Evolutionary conservation across 208 protist genomes (phyloP).

Genomic region (Acanthamoeba castellanii): DNA sequence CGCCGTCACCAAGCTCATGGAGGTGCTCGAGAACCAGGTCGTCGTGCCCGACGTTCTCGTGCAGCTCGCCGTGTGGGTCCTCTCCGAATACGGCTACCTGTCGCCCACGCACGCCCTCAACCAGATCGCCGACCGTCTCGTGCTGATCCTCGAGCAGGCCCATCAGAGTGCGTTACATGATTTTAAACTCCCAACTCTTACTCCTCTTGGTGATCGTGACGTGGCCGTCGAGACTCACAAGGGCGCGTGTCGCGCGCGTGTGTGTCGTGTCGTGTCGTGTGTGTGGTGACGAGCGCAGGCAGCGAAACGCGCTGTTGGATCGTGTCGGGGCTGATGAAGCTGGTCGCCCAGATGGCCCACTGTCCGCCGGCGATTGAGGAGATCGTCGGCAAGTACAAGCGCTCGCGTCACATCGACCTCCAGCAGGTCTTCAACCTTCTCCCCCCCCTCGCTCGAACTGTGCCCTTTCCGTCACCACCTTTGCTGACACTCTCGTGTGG

Average conservation of each 20-base stretch:
- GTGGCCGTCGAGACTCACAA: not conserved
- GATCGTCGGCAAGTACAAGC: constrained; percentile 50
- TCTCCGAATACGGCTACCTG: constrained; percentile 96
- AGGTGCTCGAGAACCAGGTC: constrained; percentile 86
- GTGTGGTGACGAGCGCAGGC: not conserved
- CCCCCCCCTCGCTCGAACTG: not conserved
- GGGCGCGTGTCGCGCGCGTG: not conserved
- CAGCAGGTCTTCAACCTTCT: not conserved
- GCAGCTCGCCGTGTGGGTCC: constrained; percentile 93
- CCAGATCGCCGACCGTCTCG: constrained; percentile 57
- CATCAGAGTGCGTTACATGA: not conserved
- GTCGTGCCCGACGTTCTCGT: constrained; percentile 47
- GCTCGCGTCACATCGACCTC: constrained; percentile 20
- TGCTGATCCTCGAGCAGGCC: constrained; percentile 11
- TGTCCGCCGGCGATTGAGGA: constrained; percentile 15
- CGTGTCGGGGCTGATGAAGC: constrained; percentile 81
- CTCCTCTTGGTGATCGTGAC: not conserved
- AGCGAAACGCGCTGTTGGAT: constrained; percentile 78
- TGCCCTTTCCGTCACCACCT: not conserved
- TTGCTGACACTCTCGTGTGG: not conserved
- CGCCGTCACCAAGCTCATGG: constrained; percentile 91
- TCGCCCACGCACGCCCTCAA: constrained; percentile 70
- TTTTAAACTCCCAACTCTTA: not conserved
- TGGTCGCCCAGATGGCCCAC: constrained; percentile 71
- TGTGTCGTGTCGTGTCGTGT: too few species aligned